Evolutionary conservation across 148 eudicot species (phyloP).

Genomic region (Diospyros kaki): DNA sequence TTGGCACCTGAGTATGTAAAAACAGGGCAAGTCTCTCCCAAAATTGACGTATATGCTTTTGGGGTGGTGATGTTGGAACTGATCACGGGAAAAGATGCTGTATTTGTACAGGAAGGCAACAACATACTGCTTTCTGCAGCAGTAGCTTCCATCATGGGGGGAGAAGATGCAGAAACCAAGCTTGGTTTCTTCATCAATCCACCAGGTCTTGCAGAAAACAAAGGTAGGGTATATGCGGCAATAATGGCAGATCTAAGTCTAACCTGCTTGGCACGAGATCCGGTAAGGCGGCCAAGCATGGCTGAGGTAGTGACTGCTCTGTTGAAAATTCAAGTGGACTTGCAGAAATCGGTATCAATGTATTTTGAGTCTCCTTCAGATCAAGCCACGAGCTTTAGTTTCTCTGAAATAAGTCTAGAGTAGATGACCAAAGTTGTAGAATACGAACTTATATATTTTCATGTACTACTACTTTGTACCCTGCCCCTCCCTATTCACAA

Average conservation of each 20-base stretch:
- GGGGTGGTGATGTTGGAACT: conserved; percentile 78
- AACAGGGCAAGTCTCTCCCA: conserved; percentile 57
- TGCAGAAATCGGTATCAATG: conserved; percentile 44
- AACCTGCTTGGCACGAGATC: conserved; percentile 52
- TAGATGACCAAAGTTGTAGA: no score
- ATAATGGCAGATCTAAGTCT: background rate
- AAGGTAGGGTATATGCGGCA: conserved; percentile 33
- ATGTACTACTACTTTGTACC: background rate
- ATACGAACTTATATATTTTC: background rate
- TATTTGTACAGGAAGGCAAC: conserved; percentile 28
- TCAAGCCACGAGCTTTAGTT: background rate
- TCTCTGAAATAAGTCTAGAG: background rate
- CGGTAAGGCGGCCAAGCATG: conserved; percentile 61
- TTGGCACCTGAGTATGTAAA: conserved; percentile 69
- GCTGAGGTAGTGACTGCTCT: conserved; percentile 55
- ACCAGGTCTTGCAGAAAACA: conserved; percentile 38
- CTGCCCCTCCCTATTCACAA: background rate
- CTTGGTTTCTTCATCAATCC: conserved; percentile 49
- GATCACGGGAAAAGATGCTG: conserved; percentile 53
- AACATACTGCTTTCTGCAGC: conserved; percentile 35
- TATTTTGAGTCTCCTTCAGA: conserved; percentile 3
- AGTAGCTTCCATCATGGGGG: conserved; percentile 26
- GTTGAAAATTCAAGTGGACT: conserved; percentile 44
- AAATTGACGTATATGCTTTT: conserved; percentile 86
- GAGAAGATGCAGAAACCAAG: conserved; percentile 38